phyloP scores from a whole-genome alignment of 495 filamentous ascomycete species.

The Neurospora sublineolata region DNA sequence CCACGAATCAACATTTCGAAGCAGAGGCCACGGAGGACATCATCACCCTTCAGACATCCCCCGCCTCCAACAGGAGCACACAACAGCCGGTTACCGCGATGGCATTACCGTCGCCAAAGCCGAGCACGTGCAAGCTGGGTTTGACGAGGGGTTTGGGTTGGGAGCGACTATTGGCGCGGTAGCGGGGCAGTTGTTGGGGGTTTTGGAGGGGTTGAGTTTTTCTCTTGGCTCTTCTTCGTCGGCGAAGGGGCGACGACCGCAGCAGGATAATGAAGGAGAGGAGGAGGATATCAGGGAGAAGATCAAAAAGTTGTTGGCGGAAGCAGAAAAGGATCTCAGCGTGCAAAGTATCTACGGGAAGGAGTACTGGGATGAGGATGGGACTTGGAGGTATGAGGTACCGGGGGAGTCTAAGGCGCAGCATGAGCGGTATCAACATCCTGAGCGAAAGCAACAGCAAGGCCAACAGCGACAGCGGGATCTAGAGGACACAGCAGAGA shows the following conservation, averaged over 20 bases:
- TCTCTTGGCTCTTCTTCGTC: slow-evolving; percentile 14
- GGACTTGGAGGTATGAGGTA: slow-evolving; percentile 51
- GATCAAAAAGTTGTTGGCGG: slow-evolving; percentile 29
- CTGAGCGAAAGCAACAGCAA: neutral
- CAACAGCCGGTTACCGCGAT: slow-evolving; percentile 82
- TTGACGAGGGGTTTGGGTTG: slow-evolving; percentile 76
- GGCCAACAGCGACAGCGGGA: neutral
- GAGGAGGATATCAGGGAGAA: slow-evolving; percentile 9
- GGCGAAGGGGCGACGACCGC: neutral
- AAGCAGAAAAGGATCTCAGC: slow-evolving; percentile 49
- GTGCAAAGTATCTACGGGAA: slow-evolving; percentile 51
- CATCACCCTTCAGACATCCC: slow-evolving; percentile 56
- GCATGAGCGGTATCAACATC: slow-evolving; percentile 4
- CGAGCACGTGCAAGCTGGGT: slow-evolving; percentile 62
- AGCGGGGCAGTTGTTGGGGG: slow-evolving; percentile 58
- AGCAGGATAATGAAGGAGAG: neutral
- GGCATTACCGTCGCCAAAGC: slow-evolving; percentile 66
- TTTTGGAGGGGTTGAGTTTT: slow-evolving; percentile 52
- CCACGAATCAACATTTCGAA: neutral
- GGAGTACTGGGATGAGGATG: slow-evolving; percentile 48
- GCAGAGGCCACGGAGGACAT: neutral
- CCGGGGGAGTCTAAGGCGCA: slow-evolving; percentile 9
- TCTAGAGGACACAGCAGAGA: neutral
- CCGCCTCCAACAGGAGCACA: slow-evolving; percentile 61
- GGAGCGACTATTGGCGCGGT: slow-evolving; percentile 67